Percentiles rank a stretch among this genome's conserved stretches.
Evolutionary conservation across 352 stramenopile genomes (phyloP).

Genomic region (Phytophthora megakarya): DNA sequence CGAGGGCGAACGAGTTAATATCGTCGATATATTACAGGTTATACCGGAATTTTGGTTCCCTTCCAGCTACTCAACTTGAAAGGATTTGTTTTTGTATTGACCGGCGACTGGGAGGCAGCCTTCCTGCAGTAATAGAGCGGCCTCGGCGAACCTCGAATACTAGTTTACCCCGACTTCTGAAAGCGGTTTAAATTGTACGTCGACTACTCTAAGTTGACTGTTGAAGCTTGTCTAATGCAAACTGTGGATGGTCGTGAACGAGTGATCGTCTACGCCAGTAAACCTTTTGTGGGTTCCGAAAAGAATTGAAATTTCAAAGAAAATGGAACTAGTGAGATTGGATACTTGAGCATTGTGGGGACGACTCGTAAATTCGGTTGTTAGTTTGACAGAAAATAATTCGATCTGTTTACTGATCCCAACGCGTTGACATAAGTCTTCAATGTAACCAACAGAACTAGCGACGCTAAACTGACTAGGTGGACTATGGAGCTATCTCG

Average conservation of each 20-base stretch:
- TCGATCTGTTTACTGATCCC: too few species aligned
- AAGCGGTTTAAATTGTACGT: conserved; percentile 10
- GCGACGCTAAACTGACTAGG: neutral
- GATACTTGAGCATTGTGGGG: neutral
- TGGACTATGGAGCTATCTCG: neutral
- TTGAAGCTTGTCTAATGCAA: conserved; percentile 7
- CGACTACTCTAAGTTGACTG: neutral
- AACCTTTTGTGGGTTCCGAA: too few species aligned
- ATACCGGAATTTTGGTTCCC: neutral
- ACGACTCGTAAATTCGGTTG: too few species aligned
- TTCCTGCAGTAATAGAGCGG: conserved; percentile 5
- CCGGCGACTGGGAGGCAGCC: neutral
- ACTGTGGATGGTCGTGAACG: too few species aligned
- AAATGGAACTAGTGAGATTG: neutral
- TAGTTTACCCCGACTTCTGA: conserved; percentile 1
- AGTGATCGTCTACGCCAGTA: too few species aligned
- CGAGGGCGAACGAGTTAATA: too few species aligned
- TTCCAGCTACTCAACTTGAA: too few species aligned
- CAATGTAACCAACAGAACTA: neutral
- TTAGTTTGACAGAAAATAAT: too few species aligned
- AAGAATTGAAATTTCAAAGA: too few species aligned
- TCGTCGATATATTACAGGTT: conserved; percentile 3
- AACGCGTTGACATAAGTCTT: neutral
- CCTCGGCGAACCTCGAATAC: neutral
- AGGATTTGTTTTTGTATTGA: too few species aligned